Evolutionary conservation across 176 grass and related monocot species (phyloP).

Genomic region (Oryza punctata): DNA sequence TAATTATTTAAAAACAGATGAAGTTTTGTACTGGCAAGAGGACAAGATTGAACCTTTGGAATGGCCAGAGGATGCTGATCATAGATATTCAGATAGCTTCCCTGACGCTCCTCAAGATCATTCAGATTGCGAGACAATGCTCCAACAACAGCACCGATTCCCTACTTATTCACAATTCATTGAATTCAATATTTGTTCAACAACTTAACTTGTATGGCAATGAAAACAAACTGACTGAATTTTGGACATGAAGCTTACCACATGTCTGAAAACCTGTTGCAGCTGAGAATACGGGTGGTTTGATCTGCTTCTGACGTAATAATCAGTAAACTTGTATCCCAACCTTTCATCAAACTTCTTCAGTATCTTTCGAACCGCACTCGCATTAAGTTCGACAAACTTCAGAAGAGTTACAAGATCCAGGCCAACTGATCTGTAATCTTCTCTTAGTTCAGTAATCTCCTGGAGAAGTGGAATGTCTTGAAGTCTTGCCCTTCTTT

Average conservation of each 20-base stretch:
- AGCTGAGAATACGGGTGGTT: slow-evolving; percentile 65
- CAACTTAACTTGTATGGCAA: neutral
- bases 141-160: slow-evolving; percentile 59
- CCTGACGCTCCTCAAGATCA: slow-evolving; percentile 54
- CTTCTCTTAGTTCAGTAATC: slow-evolving; percentile 45
- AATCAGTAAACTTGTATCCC: slow-evolving; percentile 55
- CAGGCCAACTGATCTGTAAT: slow-evolving; percentile 41
- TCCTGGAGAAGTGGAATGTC: slow-evolving; percentile 42
- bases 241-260: slow-evolving; percentile 32
- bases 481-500: slow-evolving; percentile 32
- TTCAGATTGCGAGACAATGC: slow-evolving; percentile 56
- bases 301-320: slow-evolving; percentile 50
- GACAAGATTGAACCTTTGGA: slow-evolving; percentile 29
- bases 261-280: slow-evolving; percentile 62
- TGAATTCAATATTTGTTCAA: neutral
- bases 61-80: slow-evolving; percentile 44
- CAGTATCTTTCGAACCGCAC: slow-evolving; percentile 54
- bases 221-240: neutral
- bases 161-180: slow-evolving; percentile 26
- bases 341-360: slow-evolving; percentile 63
- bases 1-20: no score
- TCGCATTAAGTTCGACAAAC: slow-evolving; percentile 62
- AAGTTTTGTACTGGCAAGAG: neutral
- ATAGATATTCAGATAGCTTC: slow-evolving; percentile 59
- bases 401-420: slow-evolving; percentile 57